Evolutionary conservation across 495 filamentous ascomycete genomes (phyloP).

Genomic region (Tuber borchii): DNA sequence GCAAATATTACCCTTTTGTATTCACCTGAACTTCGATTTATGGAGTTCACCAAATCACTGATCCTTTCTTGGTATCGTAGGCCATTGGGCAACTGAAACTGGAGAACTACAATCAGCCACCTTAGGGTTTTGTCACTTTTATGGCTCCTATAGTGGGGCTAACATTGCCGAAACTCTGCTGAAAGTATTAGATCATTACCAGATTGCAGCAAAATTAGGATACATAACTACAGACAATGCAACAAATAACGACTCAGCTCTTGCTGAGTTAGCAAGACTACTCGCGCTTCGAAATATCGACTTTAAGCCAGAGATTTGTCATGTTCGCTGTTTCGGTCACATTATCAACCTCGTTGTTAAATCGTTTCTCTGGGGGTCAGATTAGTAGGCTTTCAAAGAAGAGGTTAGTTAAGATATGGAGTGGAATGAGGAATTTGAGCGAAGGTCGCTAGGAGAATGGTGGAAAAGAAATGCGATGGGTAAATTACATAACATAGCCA

Average conservation of each 20-base stretch:
- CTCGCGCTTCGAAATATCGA: too few relatives aligned
- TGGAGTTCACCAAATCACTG: constrained; percentile 7
- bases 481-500: neutral
- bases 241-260: constrained; percentile 2
- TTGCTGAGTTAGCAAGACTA: neutral
- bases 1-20: neutral
- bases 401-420: neutral
- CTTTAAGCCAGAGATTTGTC: neutral
- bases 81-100: neutral
- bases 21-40: constrained; percentile 1
- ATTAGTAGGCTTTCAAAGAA: neutral
- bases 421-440: neutral
- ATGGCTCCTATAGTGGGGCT: neutral
- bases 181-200: neutral
- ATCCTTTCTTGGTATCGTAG: neutral
- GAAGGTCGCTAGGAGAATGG: neutral
- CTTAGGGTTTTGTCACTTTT: neutral
- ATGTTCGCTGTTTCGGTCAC: neutral
- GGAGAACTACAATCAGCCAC: neutral
- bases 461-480: neutral
- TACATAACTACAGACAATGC: neutral
- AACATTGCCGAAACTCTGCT: neutral
- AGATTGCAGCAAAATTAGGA: neutral
- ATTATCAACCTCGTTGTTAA: constrained; percentile 2
- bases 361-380: neutral